Conservation (phyloP, 305 asterid species). For the Fraxinus sp. region DNA sequence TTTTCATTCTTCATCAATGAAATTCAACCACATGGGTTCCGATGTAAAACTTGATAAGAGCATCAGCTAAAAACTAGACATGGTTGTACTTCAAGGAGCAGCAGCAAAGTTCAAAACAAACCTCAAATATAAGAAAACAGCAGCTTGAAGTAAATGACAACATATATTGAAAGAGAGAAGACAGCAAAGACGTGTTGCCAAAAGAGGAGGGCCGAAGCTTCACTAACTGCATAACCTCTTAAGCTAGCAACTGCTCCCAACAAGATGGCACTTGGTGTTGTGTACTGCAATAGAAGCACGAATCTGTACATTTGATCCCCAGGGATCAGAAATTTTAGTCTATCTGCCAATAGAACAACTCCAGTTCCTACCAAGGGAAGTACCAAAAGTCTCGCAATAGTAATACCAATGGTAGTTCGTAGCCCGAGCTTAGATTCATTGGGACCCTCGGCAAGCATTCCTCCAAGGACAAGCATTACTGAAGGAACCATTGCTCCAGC, state of each 20-base stretch:
- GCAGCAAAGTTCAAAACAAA: slow-evolving; percentile 6
- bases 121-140: slow-evolving; percentile 46
- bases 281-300: slow-evolving; percentile 81
- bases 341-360: slow-evolving; percentile 59
- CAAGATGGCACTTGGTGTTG: slow-evolving; percentile 81
- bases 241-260: slow-evolving; percentile 88
- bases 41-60: neutral
- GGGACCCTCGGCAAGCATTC: slow-evolving; percentile 93
- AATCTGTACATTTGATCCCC: slow-evolving; percentile 72
- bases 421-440: slow-evolving; percentile 70
- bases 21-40: neutral
- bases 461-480: slow-evolving; percentile 86
- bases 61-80: slow-evolving; percentile 9
- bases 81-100: neutral
- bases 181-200: slow-evolving; percentile 84
- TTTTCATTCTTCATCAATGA: neutral
- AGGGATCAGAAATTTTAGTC: slow-evolving; percentile 43
- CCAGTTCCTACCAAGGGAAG: slow-evolving; percentile 72
- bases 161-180: slow-evolving; percentile 58
- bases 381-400: slow-evolving; percentile 66
- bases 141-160: slow-evolving; percentile 60
- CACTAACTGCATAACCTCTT: slow-evolving; percentile 83
- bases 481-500: slow-evolving; percentile 89
- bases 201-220: slow-evolving; percentile 85
- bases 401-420: slow-evolving; percentile 71